phyloP scores from a whole-genome alignment of 345 rosid genomes.

The Hypericum perforatum region DNA sequence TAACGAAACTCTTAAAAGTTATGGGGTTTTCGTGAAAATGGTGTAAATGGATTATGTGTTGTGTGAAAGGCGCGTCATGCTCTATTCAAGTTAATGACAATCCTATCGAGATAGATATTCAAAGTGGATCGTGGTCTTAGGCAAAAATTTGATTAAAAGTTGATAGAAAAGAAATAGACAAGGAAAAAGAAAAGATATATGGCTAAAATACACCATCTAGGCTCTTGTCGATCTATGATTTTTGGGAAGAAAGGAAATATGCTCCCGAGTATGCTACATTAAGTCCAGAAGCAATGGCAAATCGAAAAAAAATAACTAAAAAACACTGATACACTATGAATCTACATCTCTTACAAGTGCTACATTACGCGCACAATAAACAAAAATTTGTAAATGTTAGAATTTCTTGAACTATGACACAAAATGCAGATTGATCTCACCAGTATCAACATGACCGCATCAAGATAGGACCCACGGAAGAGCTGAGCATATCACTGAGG shows the following conservation, averaged over 20 bases:
- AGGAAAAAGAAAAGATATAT: neutral
- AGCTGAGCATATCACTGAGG: slow-evolving; percentile 76
- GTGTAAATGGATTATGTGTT: no score
- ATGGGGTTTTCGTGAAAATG: no score
- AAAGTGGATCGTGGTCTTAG: no score
- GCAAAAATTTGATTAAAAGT: no score
- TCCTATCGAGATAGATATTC: no score
- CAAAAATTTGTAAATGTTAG: slow-evolving; percentile 5
- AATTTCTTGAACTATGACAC: slow-evolving; percentile 20
- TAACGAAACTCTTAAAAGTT: no score
- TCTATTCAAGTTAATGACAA: no score
- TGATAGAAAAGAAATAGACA: no score
- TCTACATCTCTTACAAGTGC: slow-evolving; percentile 20
- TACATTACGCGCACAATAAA: neutral
- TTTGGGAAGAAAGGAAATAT: slow-evolving; percentile 15
- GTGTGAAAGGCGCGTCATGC: no score
- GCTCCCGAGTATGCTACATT: slow-evolving; percentile 16
- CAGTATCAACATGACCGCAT: slow-evolving; percentile 54
- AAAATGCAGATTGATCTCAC: slow-evolving; percentile 14
- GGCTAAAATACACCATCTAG: slow-evolving; percentile 31
- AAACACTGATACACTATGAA: slow-evolving; percentile 28
- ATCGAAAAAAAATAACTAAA: slow-evolving; percentile 22
- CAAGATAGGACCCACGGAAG: slow-evolving; percentile 72
- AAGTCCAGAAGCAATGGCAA: slow-evolving; percentile 13
- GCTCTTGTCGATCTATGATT: slow-evolving; percentile 14